phyloP scores from a whole-genome alignment of 768 basidiomycete genomes.

The Trametes maxima region DNA sequence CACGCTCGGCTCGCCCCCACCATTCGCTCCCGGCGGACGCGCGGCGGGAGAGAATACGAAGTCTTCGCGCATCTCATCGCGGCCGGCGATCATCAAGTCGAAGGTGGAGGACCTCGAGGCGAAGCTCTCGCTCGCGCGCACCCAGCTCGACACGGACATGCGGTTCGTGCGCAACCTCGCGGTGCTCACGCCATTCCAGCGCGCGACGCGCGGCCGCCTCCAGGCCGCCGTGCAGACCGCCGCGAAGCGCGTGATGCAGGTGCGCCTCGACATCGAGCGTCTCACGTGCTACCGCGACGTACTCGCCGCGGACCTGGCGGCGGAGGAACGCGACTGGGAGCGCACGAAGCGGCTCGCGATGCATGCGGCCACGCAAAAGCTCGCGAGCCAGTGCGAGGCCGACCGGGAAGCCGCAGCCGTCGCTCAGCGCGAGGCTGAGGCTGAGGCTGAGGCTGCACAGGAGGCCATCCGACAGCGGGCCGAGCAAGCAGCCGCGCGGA shows the following conservation, averaged over 20 bases:
- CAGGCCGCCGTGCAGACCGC: constrained; percentile 58
- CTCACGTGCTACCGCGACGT: constrained; percentile 76
- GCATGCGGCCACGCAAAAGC: constrained; percentile 67
- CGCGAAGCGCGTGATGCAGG: constrained; percentile 63
- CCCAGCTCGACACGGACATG: constrained; percentile 67
- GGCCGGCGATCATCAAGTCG: constrained; percentile 57
- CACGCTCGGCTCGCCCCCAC: constrained; percentile 18
- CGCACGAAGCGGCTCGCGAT: constrained; percentile 71
- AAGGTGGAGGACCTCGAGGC: constrained; percentile 69
- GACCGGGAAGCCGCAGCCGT: constrained; percentile 10
- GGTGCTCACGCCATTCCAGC: constrained; percentile 86
- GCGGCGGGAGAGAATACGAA: constrained; percentile 13
- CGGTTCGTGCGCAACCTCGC: constrained; percentile 80
- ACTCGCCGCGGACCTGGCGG: constrained; percentile 71
- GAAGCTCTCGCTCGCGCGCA: constrained; percentile 53
- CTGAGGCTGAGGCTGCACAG: not conserved
- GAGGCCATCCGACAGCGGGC: not conserved
- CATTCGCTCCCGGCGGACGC: constrained; percentile 15
- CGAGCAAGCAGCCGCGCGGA: not conserved
- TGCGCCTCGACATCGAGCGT: constrained; percentile 74
- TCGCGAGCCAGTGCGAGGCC: constrained; percentile 35
- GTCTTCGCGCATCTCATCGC: constrained; percentile 45
- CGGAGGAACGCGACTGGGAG: constrained; percentile 68
- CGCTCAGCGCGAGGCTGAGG: constrained; percentile 3
- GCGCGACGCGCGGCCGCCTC: constrained; percentile 78